Evolutionary conservation across 164 flowering plant genomes (phyloP).

Genomic region (Vitis amurensis): DNA sequence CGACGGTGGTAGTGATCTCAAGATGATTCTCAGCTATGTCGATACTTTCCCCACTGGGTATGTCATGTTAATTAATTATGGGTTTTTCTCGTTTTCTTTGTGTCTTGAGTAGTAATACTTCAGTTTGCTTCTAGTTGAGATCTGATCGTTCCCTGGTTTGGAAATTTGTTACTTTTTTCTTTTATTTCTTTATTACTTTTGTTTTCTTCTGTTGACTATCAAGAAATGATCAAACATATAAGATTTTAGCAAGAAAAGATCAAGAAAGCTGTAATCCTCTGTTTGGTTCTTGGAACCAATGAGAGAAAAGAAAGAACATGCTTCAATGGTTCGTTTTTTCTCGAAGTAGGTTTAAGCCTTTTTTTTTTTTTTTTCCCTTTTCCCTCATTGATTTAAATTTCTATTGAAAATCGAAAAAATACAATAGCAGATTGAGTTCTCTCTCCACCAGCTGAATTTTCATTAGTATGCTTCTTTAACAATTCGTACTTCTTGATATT

Average conservation of each 20-base stretch:
- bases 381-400: too few species aligned
- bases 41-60: constrained; percentile 78
- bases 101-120: background rate
- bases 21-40: constrained; percentile 85
- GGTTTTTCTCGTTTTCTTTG: background rate
- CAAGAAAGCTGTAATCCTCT: background rate
- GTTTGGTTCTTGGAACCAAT: too few species aligned
- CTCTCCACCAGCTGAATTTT: background rate
- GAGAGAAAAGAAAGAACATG: too few species aligned
- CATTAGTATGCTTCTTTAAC: background rate
- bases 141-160: background rate
- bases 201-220: background rate
- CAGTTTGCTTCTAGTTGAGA: background rate
- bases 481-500: background rate
- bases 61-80: background rate
- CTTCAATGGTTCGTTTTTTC: too few species aligned
- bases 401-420: too few species aligned
- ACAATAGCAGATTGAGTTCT: too few species aligned
- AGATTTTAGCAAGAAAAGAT: background rate
- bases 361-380: too few species aligned
- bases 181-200: background rate
- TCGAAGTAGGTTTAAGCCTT: too few species aligned
- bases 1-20: constrained; percentile 78
- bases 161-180: background rate
- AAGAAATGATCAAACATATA: background rate